A percentile compares a stretch with the other conserved stretches of the same genome.
These are phyloP conservation scores for Penstemon davidsonii DNA, from an alignment of 257 asterid species.

Conservation along the genomic window DNA sequence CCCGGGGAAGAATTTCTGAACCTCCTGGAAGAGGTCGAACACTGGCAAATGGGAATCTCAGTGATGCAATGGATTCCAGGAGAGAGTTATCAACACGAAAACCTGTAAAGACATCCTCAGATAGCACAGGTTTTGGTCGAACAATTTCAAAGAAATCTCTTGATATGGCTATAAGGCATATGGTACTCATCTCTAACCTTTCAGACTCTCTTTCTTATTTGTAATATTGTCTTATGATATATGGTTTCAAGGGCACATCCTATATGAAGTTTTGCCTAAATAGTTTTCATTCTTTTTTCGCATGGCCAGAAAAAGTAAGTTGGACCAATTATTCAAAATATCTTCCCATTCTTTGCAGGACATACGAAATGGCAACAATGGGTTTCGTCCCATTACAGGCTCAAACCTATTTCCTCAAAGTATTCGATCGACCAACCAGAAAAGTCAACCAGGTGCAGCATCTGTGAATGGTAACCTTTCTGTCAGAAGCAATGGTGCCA, in stretches of 20 bases:
- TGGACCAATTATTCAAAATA: background rate
- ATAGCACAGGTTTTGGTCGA: conserved; percentile 81
- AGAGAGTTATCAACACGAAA: conserved; percentile 66
- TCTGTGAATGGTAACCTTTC: conserved; percentile 47
- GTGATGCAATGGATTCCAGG: conserved; percentile 56
- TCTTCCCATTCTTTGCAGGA: conserved; percentile 58
- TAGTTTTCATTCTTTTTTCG: background rate
- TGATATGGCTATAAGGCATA: conserved; percentile 89
- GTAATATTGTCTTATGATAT: background rate
- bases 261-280: background rate
- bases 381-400: conserved; percentile 68
- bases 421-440: conserved; percentile 71
- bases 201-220: conserved; percentile 4
- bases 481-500: conserved; percentile 33
- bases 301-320: too few relatives aligned
- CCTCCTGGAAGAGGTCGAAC: conserved; percentile 64
- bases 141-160: conserved; percentile 87
- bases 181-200: conserved; percentile 54
- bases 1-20: conserved; percentile 78
- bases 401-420: conserved; percentile 93
- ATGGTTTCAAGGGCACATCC: conserved; percentile 1
- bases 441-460: conserved; percentile 47
- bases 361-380: conserved; percentile 59
- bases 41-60: conserved; percentile 52
- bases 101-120: conserved; percentile 74